Evolutionary conservation across 305 asterid species (phyloP).

Genomic region (Plantago coronopus): DNA sequence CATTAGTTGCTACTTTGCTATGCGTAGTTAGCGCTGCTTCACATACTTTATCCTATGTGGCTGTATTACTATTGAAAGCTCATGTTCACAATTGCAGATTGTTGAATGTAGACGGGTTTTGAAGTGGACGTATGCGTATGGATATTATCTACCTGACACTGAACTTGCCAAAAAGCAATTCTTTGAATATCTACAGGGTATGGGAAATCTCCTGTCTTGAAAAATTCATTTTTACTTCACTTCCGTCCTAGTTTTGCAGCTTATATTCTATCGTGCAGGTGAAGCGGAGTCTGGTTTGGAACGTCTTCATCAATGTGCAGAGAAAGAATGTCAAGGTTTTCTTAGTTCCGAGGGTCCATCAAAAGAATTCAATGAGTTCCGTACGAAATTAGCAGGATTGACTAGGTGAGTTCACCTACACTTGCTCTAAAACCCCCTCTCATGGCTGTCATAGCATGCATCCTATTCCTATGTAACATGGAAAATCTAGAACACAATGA

Average conservation of each 20-base stretch:
- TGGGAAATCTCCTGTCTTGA: constrained; percentile 19
- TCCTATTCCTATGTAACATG: too few species aligned
- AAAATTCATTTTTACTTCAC: constrained; percentile 3
- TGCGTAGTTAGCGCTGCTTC: constrained; percentile 3
- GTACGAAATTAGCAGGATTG: constrained; percentile 87
- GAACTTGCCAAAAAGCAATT: constrained; percentile 78
- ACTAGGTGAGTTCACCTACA: constrained; percentile 51
- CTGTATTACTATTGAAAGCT: constrained; percentile 18
- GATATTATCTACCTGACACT: constrained; percentile 73
- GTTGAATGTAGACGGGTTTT: constrained; percentile 93
- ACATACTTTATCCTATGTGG: constrained; percentile 15
- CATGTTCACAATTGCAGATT: constrained; percentile 46
- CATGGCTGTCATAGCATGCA: not conserved
- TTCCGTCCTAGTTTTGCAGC: not conserved
- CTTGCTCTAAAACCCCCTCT: constrained; percentile 12
- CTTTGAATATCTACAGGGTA: constrained; percentile 91
- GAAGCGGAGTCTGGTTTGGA: constrained; percentile 96
- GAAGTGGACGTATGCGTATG: constrained; percentile 95
- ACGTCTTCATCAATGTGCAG: constrained; percentile 94
- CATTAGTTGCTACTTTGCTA: constrained; percentile 5
- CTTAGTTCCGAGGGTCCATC: constrained; percentile 70
- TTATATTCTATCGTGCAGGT: constrained; percentile 38
- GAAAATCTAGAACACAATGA: too few species aligned
- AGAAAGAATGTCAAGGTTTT: constrained; percentile 73
- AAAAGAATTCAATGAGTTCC: constrained; percentile 72